Evolutionary conservation across 1,284 basidiomycete genomes (phyloP), one percentile per base, ranked within the genome.

Genomic region (Pyrrhoderma noxium): DNA sequence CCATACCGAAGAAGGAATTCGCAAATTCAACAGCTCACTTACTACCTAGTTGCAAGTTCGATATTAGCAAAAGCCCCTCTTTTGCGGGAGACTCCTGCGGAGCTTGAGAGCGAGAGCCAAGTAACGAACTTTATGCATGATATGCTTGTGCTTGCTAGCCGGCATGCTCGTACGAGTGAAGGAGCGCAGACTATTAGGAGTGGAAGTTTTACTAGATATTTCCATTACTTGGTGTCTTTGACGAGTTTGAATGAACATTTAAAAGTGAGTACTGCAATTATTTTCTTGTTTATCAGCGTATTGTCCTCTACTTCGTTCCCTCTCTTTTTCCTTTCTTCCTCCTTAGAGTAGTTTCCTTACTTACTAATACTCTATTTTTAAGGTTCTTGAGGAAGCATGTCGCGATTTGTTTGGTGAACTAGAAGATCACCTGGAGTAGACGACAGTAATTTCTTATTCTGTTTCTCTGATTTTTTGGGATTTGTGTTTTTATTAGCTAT

Each of bases 51-150:
- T 8, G 60, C 65, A 1, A 62, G 62, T 5, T 60, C 59, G 7
- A 54, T 66, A n/a, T 51, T 58, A 11, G 56, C 58, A 21, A 67
- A 67, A 52, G 54, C 57, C 8, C 65, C 65, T 1, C 60, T 67
- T 7, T 59, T 64, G 14, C 59, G 61, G 14, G 64, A 65, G 19
- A 58, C 62, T 3, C 64, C 63, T 2, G 51, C 54, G 4, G 55
- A 57, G 16, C 43, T 57, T 14, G 49, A 55, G 18, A 43, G 51
- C 3, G 49, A 53, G 1, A 54, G 48, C 14, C 35, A 56, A 38
- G 25, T 57, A 3, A 50, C 56, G 2, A 55, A 61, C 34, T 57
- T 65, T 45, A 51, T 64, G 27, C 63, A 65, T 54, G 65, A 66
- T 45, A 63, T 64, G 3, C 51, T 65, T 25, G 54, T 66, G 3